Conservation (phyloP, 1,284 basidiomycete genomes). For the Apiotrichum siamense region DNA sequence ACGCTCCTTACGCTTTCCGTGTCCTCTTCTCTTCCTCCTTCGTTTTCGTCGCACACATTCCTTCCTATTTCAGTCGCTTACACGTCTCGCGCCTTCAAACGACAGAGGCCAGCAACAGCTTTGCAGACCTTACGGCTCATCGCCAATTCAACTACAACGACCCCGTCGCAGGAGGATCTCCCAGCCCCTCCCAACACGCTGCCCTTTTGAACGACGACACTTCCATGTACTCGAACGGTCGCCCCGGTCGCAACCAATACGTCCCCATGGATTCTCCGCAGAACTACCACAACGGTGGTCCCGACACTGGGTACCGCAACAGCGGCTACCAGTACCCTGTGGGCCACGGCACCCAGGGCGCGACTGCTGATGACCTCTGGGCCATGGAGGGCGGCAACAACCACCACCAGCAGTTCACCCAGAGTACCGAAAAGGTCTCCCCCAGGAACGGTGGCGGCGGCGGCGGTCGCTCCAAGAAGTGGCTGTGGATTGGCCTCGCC, state of each 20-base stretch:
- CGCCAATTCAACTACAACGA: conserved; percentile 10
- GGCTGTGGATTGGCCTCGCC: conserved; percentile 16
- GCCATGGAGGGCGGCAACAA: conserved; percentile 13
- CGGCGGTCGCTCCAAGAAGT: conserved; percentile 17
- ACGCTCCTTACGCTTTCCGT: too few relatives aligned
- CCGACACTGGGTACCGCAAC: conserved; percentile 3
- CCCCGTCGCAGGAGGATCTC: conserved; percentile 5
- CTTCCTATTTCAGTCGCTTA: too few relatives aligned
- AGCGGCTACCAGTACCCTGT: conserved; percentile 1
- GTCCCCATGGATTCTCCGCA: background rate
- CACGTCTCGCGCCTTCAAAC: too few relatives aligned
- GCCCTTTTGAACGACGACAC: background rate
- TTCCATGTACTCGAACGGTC: conserved; percentile 7
- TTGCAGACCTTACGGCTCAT: conserved; percentile 5
- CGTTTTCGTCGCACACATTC: too few relatives aligned
- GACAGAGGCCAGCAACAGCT: conserved; percentile 6
- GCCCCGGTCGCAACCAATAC: conserved; percentile 2
- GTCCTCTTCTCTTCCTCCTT: too few relatives aligned
- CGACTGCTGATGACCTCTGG: conserved; percentile 17
- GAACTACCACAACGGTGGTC: background rate
- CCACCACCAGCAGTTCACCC: background rate
- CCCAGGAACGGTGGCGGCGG: background rate
- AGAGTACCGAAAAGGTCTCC: background rate
- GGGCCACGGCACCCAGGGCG: background rate
- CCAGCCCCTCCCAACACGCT: background rate